Evolutionary conservation across 129 eudicot species (phyloP), one percentile per base, ranked within the genome.

Genomic region (Rutidosis leptorrhynchoides): DNA sequence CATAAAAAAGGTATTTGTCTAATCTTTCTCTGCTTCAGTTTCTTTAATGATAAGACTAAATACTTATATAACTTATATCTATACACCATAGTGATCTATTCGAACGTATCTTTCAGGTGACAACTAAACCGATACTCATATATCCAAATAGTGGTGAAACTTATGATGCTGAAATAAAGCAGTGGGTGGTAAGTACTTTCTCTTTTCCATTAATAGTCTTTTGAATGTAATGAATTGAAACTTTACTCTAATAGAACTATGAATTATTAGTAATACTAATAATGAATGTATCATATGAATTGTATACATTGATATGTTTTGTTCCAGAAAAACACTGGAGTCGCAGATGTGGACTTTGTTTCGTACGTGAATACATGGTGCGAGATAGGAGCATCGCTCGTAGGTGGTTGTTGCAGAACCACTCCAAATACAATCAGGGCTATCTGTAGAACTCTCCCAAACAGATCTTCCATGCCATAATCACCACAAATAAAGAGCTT

Each of bases 331-430:
- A 83, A 92, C 58, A 88, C 85, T 0, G 96, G 98, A 30, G 95
- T 92, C 57, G 54, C 86, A 30, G 96, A 92, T 75, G 83, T 77
- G 63, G 98, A 88, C 79, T 92, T 92, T 60, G 96, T 92, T 33
- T 88, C 98, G 0, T 85, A 83, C 4, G 95, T 92, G 77, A 80
- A 85, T 69, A 92, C 81, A 49, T 92, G 98, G 98, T 85, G 96
- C 1, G 94, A 92, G 68, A 85, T 67, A 64, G 98, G 98, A 46
- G 98, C 96, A 6, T 85, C 98, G 12, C 87, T 92, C 40, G 84
- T 92, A 32, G 98, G 98, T 62, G 98, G 98, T 72, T 92, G 98
- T 65, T 92, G 98, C 77, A 75, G 98, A 80, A 92, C 98, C 20
- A 92, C 98, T 56, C 98, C 98, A 1, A 55, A 81, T 52, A 92